Percentiles rank a stretch among this genome's conserved stretches.
Evolutionary conservation across 345 rosid genomes (phyloP).

Genomic region (Populus alba): DNA sequence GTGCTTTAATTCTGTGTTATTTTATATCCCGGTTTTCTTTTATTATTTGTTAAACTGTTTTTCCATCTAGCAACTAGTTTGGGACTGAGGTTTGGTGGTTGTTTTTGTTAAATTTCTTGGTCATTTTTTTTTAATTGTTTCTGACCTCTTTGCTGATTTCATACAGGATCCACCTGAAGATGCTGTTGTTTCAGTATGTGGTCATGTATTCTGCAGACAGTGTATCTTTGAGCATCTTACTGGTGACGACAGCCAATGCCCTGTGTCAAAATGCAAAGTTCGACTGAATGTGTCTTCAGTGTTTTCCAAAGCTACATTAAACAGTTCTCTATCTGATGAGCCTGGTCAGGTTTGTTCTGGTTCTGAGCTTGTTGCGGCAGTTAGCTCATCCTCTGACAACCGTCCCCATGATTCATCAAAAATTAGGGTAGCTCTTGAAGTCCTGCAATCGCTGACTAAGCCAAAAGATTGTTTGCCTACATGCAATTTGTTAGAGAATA

Average conservation of each 20-base stretch:
- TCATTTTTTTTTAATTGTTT: background rate
- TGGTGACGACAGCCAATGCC: conserved; percentile 74
- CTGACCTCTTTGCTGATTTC: conserved; percentile 7
- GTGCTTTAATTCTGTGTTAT: too few relatives aligned
- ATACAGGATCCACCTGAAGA: conserved; percentile 93
- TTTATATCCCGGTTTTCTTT: background rate
- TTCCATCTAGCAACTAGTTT: background rate
- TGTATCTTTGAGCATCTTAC: conserved; percentile 75
- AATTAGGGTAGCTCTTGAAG: conserved; percentile 84
- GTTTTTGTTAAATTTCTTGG: background rate
- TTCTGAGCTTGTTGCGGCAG: conserved; percentile 33
- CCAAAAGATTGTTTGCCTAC: conserved; percentile 30
- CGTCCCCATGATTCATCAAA: conserved; percentile 61
- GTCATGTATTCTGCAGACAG: conserved; percentile 93
- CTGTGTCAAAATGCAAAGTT: conserved; percentile 58
- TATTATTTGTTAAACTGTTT: background rate
- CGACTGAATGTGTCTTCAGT: conserved; percentile 49
- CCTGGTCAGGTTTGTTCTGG: conserved; percentile 29
- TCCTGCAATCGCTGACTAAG: conserved; percentile 59
- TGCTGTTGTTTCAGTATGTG: conserved; percentile 82
- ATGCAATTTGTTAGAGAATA: conserved; percentile 18
- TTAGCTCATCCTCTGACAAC: conserved; percentile 29
- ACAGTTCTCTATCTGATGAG: conserved; percentile 40
- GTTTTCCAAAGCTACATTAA: conserved; percentile 50
- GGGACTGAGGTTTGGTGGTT: background rate